Conservation (phyloP, 805 yeast species). For the Tetrapisispora arboricola region DNA sequence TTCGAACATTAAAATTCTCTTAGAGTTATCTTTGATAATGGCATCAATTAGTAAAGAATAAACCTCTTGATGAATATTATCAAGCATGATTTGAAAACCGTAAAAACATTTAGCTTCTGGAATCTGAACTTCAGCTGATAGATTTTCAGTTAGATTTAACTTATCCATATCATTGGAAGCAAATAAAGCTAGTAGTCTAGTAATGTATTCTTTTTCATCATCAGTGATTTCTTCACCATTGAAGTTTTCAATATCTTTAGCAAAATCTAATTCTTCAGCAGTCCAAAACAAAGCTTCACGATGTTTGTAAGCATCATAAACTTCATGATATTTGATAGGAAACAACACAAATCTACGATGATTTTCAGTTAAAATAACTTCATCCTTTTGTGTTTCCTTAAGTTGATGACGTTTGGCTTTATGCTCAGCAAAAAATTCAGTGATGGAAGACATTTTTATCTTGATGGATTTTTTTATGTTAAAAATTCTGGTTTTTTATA, state of each 20-base stretch:
- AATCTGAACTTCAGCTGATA: constrained; percentile 90
- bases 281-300: constrained; percentile 99
- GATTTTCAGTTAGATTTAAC: constrained; percentile 92
- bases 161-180: constrained; percentile 96
- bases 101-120: constrained; percentile 98
- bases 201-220: constrained; percentile 82
- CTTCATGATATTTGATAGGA: constrained; percentile 94
- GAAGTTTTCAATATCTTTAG: constrained; percentile 55
- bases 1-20: constrained; percentile 75
- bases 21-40: constrained; percentile 88
- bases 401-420: constrained; percentile 55
- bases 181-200: constrained; percentile 89
- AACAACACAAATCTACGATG: constrained; percentile 82
- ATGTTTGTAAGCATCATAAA: constrained; percentile 97
- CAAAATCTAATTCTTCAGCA: constrained; percentile 93
- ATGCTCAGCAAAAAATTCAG: constrained; percentile 30
- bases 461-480: too few species aligned
- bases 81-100: constrained; percentile 99
- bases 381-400: constrained; percentile 69
- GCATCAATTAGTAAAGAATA: constrained; percentile 88
- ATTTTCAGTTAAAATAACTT: constrained; percentile 82
- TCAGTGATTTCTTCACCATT: constrained; percentile 85
- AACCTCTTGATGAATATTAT: constrained; percentile 94
- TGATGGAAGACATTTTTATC: constrained; percentile 1
- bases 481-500: too few species aligned